Evolutionary conservation across 1,284 basidiomycete genomes (phyloP).

Genomic region (Hymenochaete sp.): DNA sequence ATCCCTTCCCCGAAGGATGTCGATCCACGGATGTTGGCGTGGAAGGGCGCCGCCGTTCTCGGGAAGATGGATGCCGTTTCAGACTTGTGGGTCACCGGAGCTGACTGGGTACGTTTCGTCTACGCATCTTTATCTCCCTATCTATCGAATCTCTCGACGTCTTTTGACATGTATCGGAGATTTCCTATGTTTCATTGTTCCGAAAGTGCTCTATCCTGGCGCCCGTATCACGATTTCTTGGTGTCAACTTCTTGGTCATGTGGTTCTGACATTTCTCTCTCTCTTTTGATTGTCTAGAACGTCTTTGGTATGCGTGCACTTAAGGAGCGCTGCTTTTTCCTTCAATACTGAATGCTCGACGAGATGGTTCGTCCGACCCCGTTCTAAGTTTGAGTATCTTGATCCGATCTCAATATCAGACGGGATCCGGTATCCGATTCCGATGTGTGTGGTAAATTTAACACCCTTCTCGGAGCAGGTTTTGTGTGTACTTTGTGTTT

Average conservation of each 20-base stretch:
- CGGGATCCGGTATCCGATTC: too few species aligned
- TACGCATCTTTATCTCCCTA: too few species aligned
- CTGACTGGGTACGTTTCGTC: conserved; percentile 71
- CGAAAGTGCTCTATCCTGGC: too few species aligned
- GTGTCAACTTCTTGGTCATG: neutral
- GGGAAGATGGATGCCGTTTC: conserved; percentile 84
- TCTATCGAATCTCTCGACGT: neutral
- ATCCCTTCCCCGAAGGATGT: conserved; percentile 91
- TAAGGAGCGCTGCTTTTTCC: conserved; percentile 72
- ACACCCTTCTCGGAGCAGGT: too few species aligned
- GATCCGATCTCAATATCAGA: too few species aligned
- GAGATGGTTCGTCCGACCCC: too few species aligned
- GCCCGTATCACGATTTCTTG: neutral
- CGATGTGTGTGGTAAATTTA: too few species aligned
- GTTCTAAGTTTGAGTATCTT: too few species aligned
- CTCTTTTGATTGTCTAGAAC: conserved; percentile 40
- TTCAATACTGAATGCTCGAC: too few species aligned
- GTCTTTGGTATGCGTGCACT: conserved; percentile 69
- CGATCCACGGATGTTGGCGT: conserved; percentile 81
- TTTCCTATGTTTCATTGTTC: conserved; percentile 1
- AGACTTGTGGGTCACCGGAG: conserved; percentile 82
- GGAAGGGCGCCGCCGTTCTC: conserved; percentile 95
- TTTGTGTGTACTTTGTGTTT: too few species aligned
- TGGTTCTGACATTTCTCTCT: neutral
- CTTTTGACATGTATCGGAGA: neutral